Evolutionary conservation across 805 yeast genomes (phyloP), one percentile per base, ranked within the genome.

Genomic region (Yarrowia deformans): DNA sequence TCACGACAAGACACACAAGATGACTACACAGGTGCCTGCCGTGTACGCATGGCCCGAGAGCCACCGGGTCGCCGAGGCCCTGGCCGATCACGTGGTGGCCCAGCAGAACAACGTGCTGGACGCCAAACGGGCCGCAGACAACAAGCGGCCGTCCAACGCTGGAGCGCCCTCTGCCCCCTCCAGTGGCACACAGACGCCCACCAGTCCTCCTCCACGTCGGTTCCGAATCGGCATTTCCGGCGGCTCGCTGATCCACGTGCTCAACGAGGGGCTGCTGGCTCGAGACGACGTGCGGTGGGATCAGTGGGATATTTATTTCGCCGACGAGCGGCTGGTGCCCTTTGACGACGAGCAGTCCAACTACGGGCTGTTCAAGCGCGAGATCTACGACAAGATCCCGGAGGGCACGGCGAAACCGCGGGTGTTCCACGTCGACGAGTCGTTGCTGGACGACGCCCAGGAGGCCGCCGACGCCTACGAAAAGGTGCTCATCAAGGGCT

Each of bases 401-500:
- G 80, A 81, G 58, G 84, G 80, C 48, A 77, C 80, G 61, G 81
- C 78, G 34, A 75, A 77, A 75, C 98, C 98, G 16, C 85, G 85
- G 48, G 87, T 95, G 69, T 93, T 82, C 78, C 97, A 91, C 75
- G 90, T 95, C 70, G 91, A 93, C 77, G 96, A 89, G 77, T 75
- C 85, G 12, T 80, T 92, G 64, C 84, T 94, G 32, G 76, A 74
- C 50, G 81, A 80, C 67, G 79, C 84, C 16, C 96, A 90, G 76
- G 98, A 92, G 77, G 92, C 96, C 75, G 98, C 99, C 6, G 98
- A 95, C 77, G 85, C 83, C 72, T 95, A 95, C 79, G 99, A 95
- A 77, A 91, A 92, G 79, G 83, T 87, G 23, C 82, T 95, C 69
- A 90, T 95, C 70, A 87, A 86, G 75, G 95, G 94, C 68, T 95